These are phyloP conservation scores for Naganishia antarctica DNA, from an alignment of 768 basidiomycete species.

Conservation along the genomic window DNA sequence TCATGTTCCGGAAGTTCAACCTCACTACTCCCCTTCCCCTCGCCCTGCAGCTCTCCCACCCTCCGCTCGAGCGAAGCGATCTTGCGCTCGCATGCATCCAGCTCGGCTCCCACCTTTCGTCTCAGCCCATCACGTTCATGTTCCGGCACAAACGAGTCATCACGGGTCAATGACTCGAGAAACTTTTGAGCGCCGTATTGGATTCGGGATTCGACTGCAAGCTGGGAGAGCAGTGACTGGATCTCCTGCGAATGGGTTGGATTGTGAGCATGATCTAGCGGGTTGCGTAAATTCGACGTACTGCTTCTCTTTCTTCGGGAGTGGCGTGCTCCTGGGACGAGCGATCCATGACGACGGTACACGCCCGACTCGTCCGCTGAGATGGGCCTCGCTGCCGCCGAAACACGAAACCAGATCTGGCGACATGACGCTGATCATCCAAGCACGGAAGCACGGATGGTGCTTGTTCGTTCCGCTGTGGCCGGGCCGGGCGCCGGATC, in stretches of 20 bases:
- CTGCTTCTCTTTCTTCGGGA: too few species aligned
- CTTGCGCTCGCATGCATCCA: conserved; percentile 68
- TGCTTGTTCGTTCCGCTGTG: too few species aligned
- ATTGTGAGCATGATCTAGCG: too few species aligned
- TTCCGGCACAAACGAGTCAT: conserved; percentile 35
- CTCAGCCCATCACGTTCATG: conserved; percentile 51
- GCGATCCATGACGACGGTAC: too few species aligned
- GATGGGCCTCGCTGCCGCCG: too few species aligned
- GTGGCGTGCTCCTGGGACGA: too few species aligned
- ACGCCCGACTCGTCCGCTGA: too few species aligned
- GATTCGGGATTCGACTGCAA: conserved; percentile 73
- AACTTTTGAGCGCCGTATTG: conserved; percentile 90
- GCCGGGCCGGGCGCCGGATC: too few species aligned
- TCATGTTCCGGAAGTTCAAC: neutral
- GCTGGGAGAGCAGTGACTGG: conserved; percentile 61
- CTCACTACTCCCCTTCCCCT: neutral
- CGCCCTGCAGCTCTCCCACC: conserved; percentile 53
- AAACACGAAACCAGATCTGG: too few species aligned
- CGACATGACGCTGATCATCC: too few species aligned
- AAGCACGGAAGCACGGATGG: too few species aligned
- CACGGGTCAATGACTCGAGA: conserved; percentile 53
- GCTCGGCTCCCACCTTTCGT: conserved; percentile 67
- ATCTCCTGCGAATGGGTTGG: conserved; percentile 55
- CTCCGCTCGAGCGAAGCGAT: conserved; percentile 62
- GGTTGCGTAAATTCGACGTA: neutral